These are phyloP conservation scores for Backusella macrospora DNA, from an alignment of 192 early-diverging fungal species.

Conservation along the genomic window DNA sequence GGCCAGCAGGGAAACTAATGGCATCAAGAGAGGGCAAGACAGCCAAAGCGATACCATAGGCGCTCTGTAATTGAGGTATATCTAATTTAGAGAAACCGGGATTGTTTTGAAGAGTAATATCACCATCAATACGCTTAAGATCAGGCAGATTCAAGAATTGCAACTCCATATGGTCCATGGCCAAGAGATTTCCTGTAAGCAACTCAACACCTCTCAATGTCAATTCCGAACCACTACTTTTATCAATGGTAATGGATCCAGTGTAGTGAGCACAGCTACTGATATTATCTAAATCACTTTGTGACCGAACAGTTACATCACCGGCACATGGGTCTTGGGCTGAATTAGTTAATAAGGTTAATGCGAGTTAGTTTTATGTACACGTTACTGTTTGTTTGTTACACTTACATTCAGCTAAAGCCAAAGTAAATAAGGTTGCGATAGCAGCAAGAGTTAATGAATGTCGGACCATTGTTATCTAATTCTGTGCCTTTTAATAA, in stretches of 20 bases:
- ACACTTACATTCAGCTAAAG: slow-evolving; percentile 18
- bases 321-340: background rate
- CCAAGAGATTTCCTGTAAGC: slow-evolving; percentile 28
- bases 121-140: slow-evolving; percentile 27
- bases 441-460: slow-evolving; percentile 11
- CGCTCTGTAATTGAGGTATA: slow-evolving; percentile 25
- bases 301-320: slow-evolving; percentile 8
- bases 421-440: slow-evolving; percentile 3
- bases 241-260: slow-evolving; percentile 37
- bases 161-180: slow-evolving; percentile 22
- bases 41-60: slow-evolving; percentile 23
- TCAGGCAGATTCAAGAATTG: slow-evolving; percentile 27
- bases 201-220: slow-evolving; percentile 30
- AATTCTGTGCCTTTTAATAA: slow-evolving; percentile 1
- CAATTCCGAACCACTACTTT: background rate
- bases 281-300: slow-evolving; percentile 37
- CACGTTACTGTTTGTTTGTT: background rate
- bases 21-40: slow-evolving; percentile 32
- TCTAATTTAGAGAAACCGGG: slow-evolving; percentile 23
- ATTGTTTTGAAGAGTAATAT: slow-evolving; percentile 32
- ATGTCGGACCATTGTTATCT: slow-evolving; percentile 18
- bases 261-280: slow-evolving; percentile 22
- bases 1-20: slow-evolving; percentile 34
- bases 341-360: background rate
- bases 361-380: slow-evolving; percentile 5